These are phyloP conservation scores for Carex arenaria DNA, from an alignment of 202 grass and related monocot species.

Conservation along the genomic window DNA sequence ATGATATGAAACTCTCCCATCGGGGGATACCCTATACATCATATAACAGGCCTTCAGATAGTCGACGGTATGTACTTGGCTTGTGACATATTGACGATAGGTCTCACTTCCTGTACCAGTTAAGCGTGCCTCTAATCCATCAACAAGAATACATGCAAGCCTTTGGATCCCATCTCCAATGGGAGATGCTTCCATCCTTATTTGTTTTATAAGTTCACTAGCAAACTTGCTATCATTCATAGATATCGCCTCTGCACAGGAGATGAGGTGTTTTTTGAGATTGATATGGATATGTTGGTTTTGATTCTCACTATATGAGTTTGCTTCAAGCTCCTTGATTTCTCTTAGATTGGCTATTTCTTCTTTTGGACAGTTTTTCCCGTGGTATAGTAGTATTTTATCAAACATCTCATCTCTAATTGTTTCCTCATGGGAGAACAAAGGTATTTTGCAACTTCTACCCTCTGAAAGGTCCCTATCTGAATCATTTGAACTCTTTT, in stretches of 20 bases:
- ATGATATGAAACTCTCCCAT: conserved; percentile 33
- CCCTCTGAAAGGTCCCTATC: conserved; percentile 25
- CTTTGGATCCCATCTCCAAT: conserved; percentile 50
- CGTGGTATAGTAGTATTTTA: conserved; percentile 26
- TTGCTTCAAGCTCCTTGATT: conserved; percentile 17
- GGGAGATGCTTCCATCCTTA: conserved; percentile 36
- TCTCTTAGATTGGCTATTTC: not conserved
- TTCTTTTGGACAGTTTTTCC: too few relatives aligned
- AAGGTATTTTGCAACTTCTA: conserved; percentile 29
- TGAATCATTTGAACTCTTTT: not conserved
- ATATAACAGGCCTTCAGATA: conserved; percentile 33
- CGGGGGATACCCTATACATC: conserved; percentile 17
- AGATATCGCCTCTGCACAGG: conserved; percentile 50
- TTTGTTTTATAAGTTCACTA: conserved; percentile 32
- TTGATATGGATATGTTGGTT: conserved; percentile 44
- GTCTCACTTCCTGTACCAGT: conserved; percentile 35
- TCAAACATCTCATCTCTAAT: conserved; percentile 49
- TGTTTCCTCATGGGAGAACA: conserved; percentile 16
- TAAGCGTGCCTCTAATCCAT: conserved; percentile 45
- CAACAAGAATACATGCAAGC: conserved; percentile 42
- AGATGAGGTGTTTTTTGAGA: conserved; percentile 41
- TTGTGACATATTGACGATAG: conserved; percentile 19
- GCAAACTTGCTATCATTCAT: conserved; percentile 33
- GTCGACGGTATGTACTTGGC: not conserved
- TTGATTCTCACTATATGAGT: conserved; percentile 17